These are phyloP conservation scores for Tuber microsphaerosporum DNA, from an alignment of 495 filamentous ascomycete genomes.

Conservation along the genomic window DNA sequence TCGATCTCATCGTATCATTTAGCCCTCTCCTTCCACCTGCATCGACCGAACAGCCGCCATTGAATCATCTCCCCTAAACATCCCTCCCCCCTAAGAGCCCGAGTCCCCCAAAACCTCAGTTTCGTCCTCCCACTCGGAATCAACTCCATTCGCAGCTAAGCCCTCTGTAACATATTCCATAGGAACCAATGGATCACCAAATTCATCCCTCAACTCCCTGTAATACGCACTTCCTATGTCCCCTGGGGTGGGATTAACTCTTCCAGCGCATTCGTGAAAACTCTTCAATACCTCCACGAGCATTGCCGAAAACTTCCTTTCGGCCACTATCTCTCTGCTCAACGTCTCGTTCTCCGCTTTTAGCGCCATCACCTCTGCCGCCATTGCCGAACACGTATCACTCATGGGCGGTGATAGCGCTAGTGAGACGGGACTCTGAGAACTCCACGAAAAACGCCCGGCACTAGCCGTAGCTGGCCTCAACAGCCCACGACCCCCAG, in stretches of 20 bases:
- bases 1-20: too few species aligned
- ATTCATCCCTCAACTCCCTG: constrained; percentile 11
- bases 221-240: constrained; percentile 13
- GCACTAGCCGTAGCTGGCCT: neutral
- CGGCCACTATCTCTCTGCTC: neutral
- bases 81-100: too few species aligned
- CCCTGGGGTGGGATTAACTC: constrained; percentile 14
- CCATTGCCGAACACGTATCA: neutral
- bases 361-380: neutral
- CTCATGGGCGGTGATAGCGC: neutral
- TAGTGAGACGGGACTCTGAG: neutral
- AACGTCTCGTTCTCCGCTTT: neutral
- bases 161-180: neutral
- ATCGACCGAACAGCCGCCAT: neutral
- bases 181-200: constrained; percentile 4
- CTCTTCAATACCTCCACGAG: neutral
- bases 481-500: neutral
- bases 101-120: neutral
- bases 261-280: constrained; percentile 15
- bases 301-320: constrained; percentile 6
- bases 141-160: neutral
- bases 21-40: neutral
- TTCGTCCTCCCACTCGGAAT: neutral
- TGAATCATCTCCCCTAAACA: neutral
- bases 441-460: neutral